phyloP scores from a whole-genome alignment of 2,329 filamentous ascomycete genomes.

The Setomelanomma holmii region DNA sequence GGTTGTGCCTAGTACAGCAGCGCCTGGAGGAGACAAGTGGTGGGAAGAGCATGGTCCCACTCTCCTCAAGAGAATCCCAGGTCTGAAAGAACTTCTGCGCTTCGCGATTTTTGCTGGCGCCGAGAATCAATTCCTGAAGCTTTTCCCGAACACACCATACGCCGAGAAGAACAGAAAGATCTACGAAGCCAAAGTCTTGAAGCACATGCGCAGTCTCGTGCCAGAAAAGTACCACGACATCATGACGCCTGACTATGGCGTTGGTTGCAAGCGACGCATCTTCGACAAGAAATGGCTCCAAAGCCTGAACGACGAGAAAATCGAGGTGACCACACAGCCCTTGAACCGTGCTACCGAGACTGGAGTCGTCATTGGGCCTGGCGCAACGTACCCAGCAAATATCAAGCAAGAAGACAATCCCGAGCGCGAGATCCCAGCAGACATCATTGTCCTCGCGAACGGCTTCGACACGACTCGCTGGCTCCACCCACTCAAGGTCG shows the following conservation, averaged over 20 bases:
- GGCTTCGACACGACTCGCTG: slow-evolving; percentile 66
- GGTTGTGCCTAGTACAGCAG: slow-evolving; percentile 54
- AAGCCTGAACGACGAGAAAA: slow-evolving; percentile 60
- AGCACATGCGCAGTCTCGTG: slow-evolving; percentile 57
- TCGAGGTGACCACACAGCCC: slow-evolving; percentile 61
- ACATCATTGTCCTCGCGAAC: slow-evolving; percentile 68
- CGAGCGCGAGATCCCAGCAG: slow-evolving; percentile 59
- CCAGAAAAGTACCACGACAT: slow-evolving; percentile 68
- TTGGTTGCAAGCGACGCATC: slow-evolving; percentile 71
- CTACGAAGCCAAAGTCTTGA: slow-evolving; percentile 54
- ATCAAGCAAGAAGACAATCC: slow-evolving; percentile 43
- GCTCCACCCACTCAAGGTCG: slow-evolving; percentile 61
- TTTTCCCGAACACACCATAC: slow-evolving; percentile 53
- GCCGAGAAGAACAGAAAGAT: slow-evolving; percentile 49
- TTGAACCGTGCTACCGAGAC: slow-evolving; percentile 58
- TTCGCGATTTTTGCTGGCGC: slow-evolving; percentile 54
- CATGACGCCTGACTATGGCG: slow-evolving; percentile 66
- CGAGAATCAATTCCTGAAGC: slow-evolving; percentile 54
- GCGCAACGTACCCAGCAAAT: slow-evolving; percentile 53
- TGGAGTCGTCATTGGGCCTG: slow-evolving; percentile 61
- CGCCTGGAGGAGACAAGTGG: slow-evolving; percentile 49
- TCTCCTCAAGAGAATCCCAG: slow-evolving; percentile 59
- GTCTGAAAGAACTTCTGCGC: slow-evolving; percentile 56
- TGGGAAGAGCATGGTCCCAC: slow-evolving; percentile 58
- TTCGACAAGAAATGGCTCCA: slow-evolving; percentile 65